A percentile compares a stretch with the other conserved stretches of the same genome.
phyloP scores from a whole-genome alignment of 345 rosid species.

The Psidium friedrichsthalianum region DNA sequence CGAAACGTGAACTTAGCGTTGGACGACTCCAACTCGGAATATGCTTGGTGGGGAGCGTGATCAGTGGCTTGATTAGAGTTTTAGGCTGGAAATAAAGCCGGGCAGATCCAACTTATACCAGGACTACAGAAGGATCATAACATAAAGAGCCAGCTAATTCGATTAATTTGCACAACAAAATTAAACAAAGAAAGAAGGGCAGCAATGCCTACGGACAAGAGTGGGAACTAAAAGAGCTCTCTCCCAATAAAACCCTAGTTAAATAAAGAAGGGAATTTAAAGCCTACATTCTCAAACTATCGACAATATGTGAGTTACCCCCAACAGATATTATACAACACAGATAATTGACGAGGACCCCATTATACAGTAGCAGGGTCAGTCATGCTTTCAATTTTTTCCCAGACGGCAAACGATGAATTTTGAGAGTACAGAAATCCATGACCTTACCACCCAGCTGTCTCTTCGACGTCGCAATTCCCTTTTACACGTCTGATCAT shows the following conservation, averaged over 20 bases:
- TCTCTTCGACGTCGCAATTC: constrained; percentile 5
- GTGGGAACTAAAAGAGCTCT: background rate
- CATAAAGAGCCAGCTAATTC: background rate
- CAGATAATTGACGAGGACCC: background rate
- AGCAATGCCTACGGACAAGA: background rate
- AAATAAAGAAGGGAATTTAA: background rate
- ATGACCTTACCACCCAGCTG: constrained; percentile 9
- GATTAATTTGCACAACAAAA: background rate
- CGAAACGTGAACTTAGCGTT: background rate
- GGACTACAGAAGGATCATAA: background rate
- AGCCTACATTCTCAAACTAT: background rate
- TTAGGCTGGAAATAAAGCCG: too few species aligned
- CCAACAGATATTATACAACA: background rate
- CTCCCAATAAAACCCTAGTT: background rate
- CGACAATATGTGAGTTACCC: background rate
- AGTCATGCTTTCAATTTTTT: background rate
- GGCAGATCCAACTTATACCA: background rate
- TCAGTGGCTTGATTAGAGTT: too few species aligned
- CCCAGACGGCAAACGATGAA: constrained; percentile 14
- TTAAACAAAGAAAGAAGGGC: background rate
- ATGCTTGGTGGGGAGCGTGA: background rate
- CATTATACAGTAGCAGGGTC: background rate
- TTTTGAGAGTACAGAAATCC: constrained; percentile 19
- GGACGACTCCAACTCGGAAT: background rate
- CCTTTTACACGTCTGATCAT: constrained; percentile 6